phyloP scores from a whole-genome alignment of 2,329 filamentous ascomycete genomes.

The Aspergillus ustus region DNA sequence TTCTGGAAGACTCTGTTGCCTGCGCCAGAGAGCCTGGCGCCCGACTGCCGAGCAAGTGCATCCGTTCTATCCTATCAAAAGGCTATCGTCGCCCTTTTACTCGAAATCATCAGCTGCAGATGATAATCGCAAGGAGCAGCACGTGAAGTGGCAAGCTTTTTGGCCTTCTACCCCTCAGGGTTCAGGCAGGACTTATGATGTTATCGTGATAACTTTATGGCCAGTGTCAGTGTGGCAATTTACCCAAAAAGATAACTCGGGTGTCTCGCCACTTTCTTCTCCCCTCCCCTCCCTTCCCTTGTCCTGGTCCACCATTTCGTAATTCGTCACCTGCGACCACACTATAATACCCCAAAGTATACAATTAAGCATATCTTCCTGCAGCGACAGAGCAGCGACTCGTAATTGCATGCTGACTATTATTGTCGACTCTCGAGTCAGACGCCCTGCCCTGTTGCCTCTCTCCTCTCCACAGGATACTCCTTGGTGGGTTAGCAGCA shows the following conservation, averaged over 20 bases:
- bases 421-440: not conserved
- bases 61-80: not conserved
- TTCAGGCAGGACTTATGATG: not conserved
- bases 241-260: not conserved
- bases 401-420: not conserved
- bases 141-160: constrained; percentile 5
- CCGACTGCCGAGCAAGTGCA: not conserved
- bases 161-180: not conserved
- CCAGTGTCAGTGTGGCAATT: not conserved
- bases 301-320: not conserved
- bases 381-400: not conserved
- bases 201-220: constrained; percentile 4
- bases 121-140: not conserved
- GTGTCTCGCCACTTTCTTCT: constrained; percentile 2
- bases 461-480: not conserved
- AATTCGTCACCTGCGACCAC: constrained; percentile 3
- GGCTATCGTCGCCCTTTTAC: not conserved
- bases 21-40: not conserved
- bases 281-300: no score
- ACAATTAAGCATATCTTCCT: not conserved
- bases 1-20: constrained; percentile 10
- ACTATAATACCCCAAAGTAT: not conserved
- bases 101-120: not conserved
- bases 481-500: not conserved
- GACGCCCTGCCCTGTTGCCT: not conserved